phyloP scores from a whole-genome alignment of 331 rosid species.

The Acacia concinna region DNA sequence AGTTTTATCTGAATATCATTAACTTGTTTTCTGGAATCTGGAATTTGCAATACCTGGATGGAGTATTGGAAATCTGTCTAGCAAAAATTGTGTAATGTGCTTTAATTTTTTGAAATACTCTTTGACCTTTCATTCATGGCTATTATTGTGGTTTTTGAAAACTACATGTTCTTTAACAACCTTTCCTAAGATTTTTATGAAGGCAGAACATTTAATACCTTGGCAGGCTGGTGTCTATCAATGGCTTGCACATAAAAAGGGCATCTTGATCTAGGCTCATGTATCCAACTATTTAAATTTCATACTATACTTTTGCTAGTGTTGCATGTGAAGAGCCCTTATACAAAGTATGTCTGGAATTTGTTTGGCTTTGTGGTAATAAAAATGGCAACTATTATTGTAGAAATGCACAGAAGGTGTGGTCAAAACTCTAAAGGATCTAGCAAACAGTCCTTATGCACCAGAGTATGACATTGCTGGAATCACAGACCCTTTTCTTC shows the following conservation, averaged over 20 bases:
- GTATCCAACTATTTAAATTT: conserved; percentile 19
- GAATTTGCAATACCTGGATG: conserved; percentile 17
- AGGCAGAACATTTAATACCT: background rate
- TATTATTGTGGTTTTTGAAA: conserved; percentile 16
- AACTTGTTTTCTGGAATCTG: conserved; percentile 24
- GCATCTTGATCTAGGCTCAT: conserved; percentile 26
- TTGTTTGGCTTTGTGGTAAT: conserved; percentile 30
- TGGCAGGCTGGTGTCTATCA: conserved; percentile 23
- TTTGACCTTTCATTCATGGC: conserved; percentile 20
- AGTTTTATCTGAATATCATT: background rate
- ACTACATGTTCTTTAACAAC: background rate
- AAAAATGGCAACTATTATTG: conserved; percentile 40
- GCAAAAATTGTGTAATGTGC: conserved; percentile 23
- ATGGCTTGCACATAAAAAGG: background rate
- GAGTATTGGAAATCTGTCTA: background rate
- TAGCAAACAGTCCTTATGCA: conserved; percentile 88
- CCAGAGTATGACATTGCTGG: conserved; percentile 98
- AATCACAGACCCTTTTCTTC: conserved; percentile 97
- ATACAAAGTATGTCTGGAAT: conserved; percentile 10
- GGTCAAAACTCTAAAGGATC: conserved; percentile 88
- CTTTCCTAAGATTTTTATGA: background rate
- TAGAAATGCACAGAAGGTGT: conserved; percentile 89
- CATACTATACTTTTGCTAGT: background rate
- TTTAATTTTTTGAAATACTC: background rate
- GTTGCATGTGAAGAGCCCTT: conserved; percentile 24